Evolutionary conservation across 768 basidiomycete genomes (phyloP).

Genomic region (Gloeophyllum trabeum): DNA sequence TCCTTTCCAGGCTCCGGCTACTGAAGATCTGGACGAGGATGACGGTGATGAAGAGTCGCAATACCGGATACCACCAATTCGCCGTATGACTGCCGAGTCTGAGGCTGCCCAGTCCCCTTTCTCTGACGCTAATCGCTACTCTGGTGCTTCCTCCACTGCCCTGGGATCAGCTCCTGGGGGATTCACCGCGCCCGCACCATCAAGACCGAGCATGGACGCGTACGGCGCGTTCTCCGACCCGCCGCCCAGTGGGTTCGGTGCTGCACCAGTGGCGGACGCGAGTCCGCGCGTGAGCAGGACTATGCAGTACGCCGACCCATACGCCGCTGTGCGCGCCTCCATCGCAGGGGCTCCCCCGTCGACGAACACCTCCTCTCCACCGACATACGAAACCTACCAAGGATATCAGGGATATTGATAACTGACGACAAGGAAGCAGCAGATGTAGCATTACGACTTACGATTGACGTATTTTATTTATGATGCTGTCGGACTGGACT

Average conservation of each 20-base stretch:
- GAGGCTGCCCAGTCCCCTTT: constrained; percentile 30
- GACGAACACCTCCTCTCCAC: constrained; percentile 21
- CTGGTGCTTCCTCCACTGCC: constrained; percentile 21
- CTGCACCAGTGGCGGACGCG: constrained; percentile 25
- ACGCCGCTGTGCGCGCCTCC: constrained; percentile 66
- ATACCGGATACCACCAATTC: constrained; percentile 32
- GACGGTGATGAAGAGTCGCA: constrained; percentile 43
- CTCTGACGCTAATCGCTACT: constrained; percentile 41
- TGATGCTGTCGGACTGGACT: too few relatives aligned
- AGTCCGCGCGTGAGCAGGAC: constrained; percentile 67
- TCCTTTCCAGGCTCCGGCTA: constrained; percentile 56
- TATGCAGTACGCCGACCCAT: constrained; percentile 88
- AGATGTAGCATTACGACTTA: too few relatives aligned
- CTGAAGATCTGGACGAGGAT: constrained; percentile 28
- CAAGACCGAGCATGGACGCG: constrained; percentile 67
- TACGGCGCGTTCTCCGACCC: constrained; percentile 91
- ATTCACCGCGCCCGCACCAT: constrained; percentile 18
- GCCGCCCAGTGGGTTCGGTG: constrained; percentile 63
- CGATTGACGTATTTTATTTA: too few relatives aligned
- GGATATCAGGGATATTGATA: constrained; percentile 29
- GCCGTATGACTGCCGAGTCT: constrained; percentile 14
- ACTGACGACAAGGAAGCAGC: too few relatives aligned
- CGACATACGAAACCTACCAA: constrained; percentile 43
- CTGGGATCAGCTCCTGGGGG: constrained; percentile 16
- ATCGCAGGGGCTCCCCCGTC: constrained; percentile 21